Base-by-base conservation (phyloP, 2,329 filamentous ascomycete genomes). In the Graphilbum fragrans region DNA sequence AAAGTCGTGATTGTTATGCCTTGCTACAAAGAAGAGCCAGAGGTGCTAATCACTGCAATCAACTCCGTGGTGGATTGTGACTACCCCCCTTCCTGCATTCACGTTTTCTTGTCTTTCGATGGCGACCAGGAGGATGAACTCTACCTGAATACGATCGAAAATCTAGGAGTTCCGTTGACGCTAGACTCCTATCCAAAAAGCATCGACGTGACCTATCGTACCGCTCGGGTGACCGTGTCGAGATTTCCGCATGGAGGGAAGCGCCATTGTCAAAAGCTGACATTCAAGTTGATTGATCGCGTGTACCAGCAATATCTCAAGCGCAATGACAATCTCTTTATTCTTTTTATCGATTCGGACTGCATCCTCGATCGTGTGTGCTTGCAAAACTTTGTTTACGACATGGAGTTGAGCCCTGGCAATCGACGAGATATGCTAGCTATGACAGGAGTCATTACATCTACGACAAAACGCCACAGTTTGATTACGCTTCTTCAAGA, bases 1-100 rank as follows among this genome's bases (percentile, higher is more conserved):
- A 96, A 96, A 61, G 83, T 94, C 16, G 86, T 95, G 48, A 83
- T 96, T 45, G 82, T 96, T 44, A 95, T 96, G 87, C 92, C 90
- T 5, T 93, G 88, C 55, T 96, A 94, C 65, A 86, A 92, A 55
- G 92, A 96, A 56, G 79, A 87, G 23, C 85, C 86, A 0, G 82
- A 85, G 1, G 72, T 94, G 12, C 70, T 96, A 37, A 69, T 95
- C 42, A 83, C 82, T 37, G 92, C 90, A 5, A 72, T 95, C 51
- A 80, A 95, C 61, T 95, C 90, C 0, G 80, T 96, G 27, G 86
- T 94, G 39, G 83, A 90, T 52, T 93, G 86, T 61, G 90, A 95
- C 52, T 96, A 96, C 49, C 90, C 92, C 1, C 76, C 86, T 5
- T 82, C 84, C 2, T 95, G 90, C 59, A 82, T 95, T 44, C 92